A percentile compares a stretch with the other conserved stretches of the same genome.
Evolutionary conservation across 768 basidiomycete genomes (phyloP).

Genomic region (Sporobolomyces pararoseus): DNA sequence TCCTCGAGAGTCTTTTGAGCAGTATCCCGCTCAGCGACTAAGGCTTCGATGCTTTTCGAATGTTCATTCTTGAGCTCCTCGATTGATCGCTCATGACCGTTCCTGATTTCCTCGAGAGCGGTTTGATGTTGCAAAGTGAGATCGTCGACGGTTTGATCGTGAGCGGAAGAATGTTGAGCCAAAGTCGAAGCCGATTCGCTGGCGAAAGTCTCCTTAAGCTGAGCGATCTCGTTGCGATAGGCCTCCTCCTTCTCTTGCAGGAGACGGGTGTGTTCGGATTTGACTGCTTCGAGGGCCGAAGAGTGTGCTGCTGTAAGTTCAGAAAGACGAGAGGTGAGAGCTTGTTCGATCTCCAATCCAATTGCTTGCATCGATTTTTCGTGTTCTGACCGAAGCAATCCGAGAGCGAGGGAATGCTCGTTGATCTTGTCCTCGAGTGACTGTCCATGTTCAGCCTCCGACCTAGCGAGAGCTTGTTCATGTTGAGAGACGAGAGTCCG

Average conservation of each 20-base stretch:
- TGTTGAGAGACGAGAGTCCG: conserved; percentile 53
- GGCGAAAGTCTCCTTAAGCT: conserved; percentile 62
- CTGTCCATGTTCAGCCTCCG: neutral
- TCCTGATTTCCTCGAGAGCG: neutral
- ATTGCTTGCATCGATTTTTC: conserved; percentile 47
- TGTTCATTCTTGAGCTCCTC: neutral
- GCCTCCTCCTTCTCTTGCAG: conserved; percentile 47
- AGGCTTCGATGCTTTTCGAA: neutral
- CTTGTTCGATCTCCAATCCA: conserved; percentile 61
- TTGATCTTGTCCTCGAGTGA: conserved; percentile 54
- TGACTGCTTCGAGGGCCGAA: conserved; percentile 48
- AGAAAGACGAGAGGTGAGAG: conserved; percentile 51
- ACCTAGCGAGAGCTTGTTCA: conserved; percentile 55
- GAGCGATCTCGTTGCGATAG: conserved; percentile 21
- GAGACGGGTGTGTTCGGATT: conserved; percentile 62
- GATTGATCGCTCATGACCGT: neutral
- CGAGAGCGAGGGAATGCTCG: conserved; percentile 55
- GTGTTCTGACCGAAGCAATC: conserved; percentile 16
- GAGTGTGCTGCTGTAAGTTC: conserved; percentile 17
- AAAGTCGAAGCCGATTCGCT: conserved; percentile 52
- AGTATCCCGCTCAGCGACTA: neutral
- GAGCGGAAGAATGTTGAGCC: conserved; percentile 13
- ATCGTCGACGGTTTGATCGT: neutral
- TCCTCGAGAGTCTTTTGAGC: neutral
- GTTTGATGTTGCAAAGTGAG: neutral